Conservation (phyloP, 2,329 filamentous ascomycete genomes). For the Ascochyta rabiei region DNA sequence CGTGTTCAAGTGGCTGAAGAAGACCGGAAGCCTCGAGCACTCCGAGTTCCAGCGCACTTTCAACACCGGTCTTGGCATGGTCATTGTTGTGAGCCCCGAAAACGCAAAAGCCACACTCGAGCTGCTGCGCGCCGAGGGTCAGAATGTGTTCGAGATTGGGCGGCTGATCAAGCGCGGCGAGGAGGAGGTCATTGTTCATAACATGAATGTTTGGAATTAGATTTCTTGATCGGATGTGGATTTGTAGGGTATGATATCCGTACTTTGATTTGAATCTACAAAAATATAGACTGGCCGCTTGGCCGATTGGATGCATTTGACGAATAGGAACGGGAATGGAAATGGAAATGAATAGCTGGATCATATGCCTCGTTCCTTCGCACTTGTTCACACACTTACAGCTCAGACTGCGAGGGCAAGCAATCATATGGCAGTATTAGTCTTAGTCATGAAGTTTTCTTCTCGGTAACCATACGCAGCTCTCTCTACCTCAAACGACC, state of each 20-base stretch:
- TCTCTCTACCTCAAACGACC: too few relatives aligned
- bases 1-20: constrained; percentile 88
- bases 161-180: constrained; percentile 65
- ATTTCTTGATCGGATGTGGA: too few relatives aligned
- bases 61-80: constrained; percentile 96
- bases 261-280: not conserved
- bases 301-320: too few relatives aligned
- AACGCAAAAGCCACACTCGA: constrained; percentile 66
- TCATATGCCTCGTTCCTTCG: too few relatives aligned
- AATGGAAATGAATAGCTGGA: too few relatives aligned
- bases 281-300: too few relatives aligned
- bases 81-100: constrained; percentile 74
- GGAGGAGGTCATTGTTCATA: constrained; percentile 60
- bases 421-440: too few relatives aligned
- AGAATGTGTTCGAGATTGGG: constrained; percentile 79
- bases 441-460: too few relatives aligned
- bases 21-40: constrained; percentile 70
- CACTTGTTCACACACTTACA: too few relatives aligned
- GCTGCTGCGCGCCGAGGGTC: constrained; percentile 69
- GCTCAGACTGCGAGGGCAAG: too few relatives aligned
- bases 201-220: constrained; percentile 58
- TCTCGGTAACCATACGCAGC: too few relatives aligned
- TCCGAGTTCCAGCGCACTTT: constrained; percentile 89
- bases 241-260: constrained; percentile 1
- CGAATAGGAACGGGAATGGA: too few relatives aligned